A percentile compares a stretch with the other conserved stretches of the same genome.
phyloP scores from a whole-genome alignment of 2,329 filamentous ascomycete species.

The Blastomyces emzantsi region DNA sequence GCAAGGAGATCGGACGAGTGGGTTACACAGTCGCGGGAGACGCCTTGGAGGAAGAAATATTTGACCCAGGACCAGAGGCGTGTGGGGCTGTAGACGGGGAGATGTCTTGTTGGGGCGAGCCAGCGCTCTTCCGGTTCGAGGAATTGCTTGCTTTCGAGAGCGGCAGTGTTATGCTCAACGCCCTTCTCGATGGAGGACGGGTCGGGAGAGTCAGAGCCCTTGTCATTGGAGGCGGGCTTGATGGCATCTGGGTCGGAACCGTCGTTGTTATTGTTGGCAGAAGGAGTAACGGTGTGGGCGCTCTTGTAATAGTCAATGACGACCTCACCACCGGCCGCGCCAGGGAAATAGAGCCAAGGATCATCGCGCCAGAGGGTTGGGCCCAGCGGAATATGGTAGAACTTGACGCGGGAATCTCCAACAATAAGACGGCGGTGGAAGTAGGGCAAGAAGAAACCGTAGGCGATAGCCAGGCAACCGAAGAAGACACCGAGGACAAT shows the following conservation, averaged over 20 bases:
- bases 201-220: constrained; percentile 10
- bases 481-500: constrained; percentile 29
- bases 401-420: constrained; percentile 26
- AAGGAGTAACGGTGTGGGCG: constrained; percentile 13
- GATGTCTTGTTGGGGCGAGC: constrained; percentile 27
- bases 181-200: constrained; percentile 16
- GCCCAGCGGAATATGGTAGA: constrained; percentile 31
- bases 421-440: constrained; percentile 29
- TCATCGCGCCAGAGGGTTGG: constrained; percentile 34
- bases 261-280: constrained; percentile 7
- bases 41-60: constrained; percentile 37
- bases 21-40: constrained; percentile 35
- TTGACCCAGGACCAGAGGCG: constrained; percentile 35
- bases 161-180: constrained; percentile 15
- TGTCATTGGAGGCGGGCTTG: not conserved
- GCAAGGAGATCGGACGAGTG: constrained; percentile 34
- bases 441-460: constrained; percentile 32
- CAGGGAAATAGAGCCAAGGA: constrained; percentile 34
- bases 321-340: constrained; percentile 26
- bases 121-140: constrained; percentile 27
- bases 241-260: constrained; percentile 8
- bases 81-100: constrained; percentile 24
- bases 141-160: constrained; percentile 20
- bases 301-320: constrained; percentile 36
- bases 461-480: constrained; percentile 24